phyloP scores from a whole-genome alignment of 768 basidiomycete species.

The Mycena polygramma region DNA sequence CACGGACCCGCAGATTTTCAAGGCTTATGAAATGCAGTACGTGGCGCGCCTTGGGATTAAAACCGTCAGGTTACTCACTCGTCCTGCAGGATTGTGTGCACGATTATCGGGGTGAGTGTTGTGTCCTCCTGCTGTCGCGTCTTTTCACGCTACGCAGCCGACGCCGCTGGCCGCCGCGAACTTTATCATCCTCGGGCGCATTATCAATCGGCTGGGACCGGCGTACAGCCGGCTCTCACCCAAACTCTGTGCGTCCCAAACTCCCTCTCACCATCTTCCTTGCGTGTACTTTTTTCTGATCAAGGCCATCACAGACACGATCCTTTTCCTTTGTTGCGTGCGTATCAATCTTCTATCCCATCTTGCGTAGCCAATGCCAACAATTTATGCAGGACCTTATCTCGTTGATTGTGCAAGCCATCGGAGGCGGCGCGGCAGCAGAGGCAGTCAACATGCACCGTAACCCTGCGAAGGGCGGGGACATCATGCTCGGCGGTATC shows the following conservation, averaged over 20 bases:
- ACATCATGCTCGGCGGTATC: constrained; percentile 36
- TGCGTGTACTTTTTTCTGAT: constrained; percentile 34
- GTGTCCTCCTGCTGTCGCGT: neutral
- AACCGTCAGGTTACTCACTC: neutral
- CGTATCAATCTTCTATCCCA: constrained; percentile 9
- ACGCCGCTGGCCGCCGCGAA: constrained; percentile 45
- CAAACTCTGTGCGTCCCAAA: constrained; percentile 51
- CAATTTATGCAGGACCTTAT: constrained; percentile 58
- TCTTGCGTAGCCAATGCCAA: no score
- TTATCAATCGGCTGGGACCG: constrained; percentile 59
- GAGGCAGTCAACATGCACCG: constrained; percentile 41
- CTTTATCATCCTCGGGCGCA: constrained; percentile 65
- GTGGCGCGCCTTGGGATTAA: constrained; percentile 22
- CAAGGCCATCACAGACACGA: constrained; percentile 48
- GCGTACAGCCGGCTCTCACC: constrained; percentile 64
- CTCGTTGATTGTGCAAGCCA: constrained; percentile 72
- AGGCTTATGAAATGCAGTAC: constrained; percentile 61
- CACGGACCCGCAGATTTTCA: constrained; percentile 29
- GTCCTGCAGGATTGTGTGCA: constrained; percentile 25
- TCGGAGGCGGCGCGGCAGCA: constrained; percentile 71
- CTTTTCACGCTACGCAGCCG: constrained; percentile 6
- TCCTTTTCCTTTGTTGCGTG: constrained; percentile 55
- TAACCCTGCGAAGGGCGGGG: constrained; percentile 24
- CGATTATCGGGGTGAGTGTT: constrained; percentile 30
- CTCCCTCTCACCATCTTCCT: constrained; percentile 26